Conservation (phyloP, 306 rosid genomes). For the Oxytropis ochrocephala region DNA sequence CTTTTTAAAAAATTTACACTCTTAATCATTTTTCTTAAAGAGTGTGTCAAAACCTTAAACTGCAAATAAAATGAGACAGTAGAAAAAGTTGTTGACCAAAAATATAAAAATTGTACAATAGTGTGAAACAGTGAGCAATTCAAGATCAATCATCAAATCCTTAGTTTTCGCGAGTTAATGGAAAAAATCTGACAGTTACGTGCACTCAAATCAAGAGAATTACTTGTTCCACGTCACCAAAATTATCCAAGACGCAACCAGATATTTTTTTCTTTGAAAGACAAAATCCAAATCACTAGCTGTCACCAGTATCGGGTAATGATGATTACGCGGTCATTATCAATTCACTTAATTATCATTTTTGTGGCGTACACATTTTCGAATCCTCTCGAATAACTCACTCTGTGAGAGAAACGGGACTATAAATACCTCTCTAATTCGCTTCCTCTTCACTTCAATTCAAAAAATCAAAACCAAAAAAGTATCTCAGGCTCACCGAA, state of each 20-base stretch:
- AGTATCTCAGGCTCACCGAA: too few species aligned
- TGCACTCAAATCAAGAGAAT: neutral
- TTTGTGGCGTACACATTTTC: slow-evolving; percentile 4
- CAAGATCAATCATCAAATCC: too few species aligned
- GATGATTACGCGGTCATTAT: neutral
- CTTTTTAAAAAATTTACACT: too few species aligned
- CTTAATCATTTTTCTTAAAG: too few species aligned
- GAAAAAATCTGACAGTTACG: neutral
- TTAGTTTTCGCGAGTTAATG: neutral
- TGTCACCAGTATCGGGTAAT: neutral
- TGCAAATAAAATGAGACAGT: too few species aligned
- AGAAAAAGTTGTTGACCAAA: too few species aligned
- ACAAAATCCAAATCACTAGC: neutral
- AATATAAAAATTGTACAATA: too few species aligned
- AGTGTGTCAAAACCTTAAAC: too few species aligned
- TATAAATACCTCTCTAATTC: slow-evolving; percentile 26
- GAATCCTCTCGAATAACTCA: slow-evolving; percentile 33
- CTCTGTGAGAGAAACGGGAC: neutral
- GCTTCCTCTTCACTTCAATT: neutral
- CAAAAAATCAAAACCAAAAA: neutral
- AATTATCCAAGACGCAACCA: neutral
- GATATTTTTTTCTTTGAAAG: neutral
- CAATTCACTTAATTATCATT: neutral
- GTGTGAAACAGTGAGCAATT: too few species aligned
- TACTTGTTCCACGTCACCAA: neutral